phyloP scores from a whole-genome alignment of 2,329 filamentous ascomycete genomes.

The Aspergillus brasiliensis region DNA sequence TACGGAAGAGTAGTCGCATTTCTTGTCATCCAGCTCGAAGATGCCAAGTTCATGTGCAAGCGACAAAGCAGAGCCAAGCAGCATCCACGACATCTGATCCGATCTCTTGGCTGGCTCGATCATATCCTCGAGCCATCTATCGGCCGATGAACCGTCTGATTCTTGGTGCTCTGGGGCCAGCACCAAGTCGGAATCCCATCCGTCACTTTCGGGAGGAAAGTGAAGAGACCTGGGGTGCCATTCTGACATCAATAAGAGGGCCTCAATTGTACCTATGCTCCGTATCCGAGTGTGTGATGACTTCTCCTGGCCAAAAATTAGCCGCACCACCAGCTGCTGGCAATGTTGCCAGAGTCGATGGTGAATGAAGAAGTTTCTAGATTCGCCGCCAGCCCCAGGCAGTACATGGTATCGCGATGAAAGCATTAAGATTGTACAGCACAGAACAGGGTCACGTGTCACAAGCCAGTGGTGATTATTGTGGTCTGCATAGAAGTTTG shows the following conservation, averaged over 20 bases:
- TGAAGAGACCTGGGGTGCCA: constrained; percentile 60
- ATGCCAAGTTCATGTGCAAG: constrained; percentile 57
- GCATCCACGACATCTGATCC: constrained; percentile 63
- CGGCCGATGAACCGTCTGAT: constrained; percentile 34
- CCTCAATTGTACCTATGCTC: constrained; percentile 57
- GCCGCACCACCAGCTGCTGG: constrained; percentile 55
- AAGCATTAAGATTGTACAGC: constrained; percentile 57
- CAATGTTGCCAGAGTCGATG: constrained; percentile 58
- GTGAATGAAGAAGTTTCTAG: constrained; percentile 57
- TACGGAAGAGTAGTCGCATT: constrained; percentile 25
- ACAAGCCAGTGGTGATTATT: constrained; percentile 52
- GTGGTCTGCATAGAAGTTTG: constrained; percentile 54
- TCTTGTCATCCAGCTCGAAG: constrained; percentile 47
- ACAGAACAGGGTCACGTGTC: constrained; percentile 55
- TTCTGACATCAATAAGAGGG: constrained; percentile 56
- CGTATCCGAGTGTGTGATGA: constrained; percentile 52
- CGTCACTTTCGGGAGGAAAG: constrained; percentile 56
- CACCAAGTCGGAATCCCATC: constrained; percentile 58
- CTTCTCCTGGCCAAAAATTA: constrained; percentile 59
- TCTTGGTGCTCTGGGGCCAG: constrained; percentile 39
- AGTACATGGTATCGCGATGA: constrained; percentile 56
- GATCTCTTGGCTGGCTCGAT: constrained; percentile 57
- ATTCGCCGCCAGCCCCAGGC: constrained; percentile 46
- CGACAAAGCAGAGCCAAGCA: constrained; percentile 57
- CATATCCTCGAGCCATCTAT: constrained; percentile 56